These are phyloP conservation scores for Ambrosiella xylebori DNA, from an alignment of 2,329 filamentous ascomycete species.

Conservation along the genomic window DNA sequence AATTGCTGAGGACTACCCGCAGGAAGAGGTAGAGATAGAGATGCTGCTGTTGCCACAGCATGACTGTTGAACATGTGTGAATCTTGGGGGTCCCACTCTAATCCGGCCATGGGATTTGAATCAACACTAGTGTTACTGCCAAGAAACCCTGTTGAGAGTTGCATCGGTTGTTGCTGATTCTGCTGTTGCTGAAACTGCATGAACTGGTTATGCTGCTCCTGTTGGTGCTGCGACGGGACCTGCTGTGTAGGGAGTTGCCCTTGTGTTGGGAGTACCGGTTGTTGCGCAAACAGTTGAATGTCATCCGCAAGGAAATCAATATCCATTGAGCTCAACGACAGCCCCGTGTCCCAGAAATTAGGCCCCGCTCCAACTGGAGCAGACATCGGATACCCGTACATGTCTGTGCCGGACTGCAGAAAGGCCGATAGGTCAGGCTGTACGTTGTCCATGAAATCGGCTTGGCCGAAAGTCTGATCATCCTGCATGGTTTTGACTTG, in stretches of 20 bases:
- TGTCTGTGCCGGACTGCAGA: slow-evolving; percentile 31
- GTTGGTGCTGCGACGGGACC: slow-evolving; percentile 12
- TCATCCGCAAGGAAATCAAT: slow-evolving; percentile 35
- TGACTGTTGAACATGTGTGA: slow-evolving; percentile 12
- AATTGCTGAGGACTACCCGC: slow-evolving; percentile 11
- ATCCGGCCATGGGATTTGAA: background rate
- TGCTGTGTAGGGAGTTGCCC: slow-evolving; percentile 16
- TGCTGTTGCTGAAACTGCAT: slow-evolving; percentile 12
- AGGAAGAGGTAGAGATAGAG: slow-evolving; percentile 8
- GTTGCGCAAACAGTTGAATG: slow-evolving; percentile 25
- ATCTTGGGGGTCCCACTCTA: slow-evolving; percentile 6
- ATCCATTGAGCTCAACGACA: slow-evolving; percentile 30
- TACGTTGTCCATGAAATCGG: slow-evolving; percentile 32
- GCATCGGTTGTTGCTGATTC: slow-evolving; percentile 7
- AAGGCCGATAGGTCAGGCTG: slow-evolving; percentile 31
- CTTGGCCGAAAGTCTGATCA: slow-evolving; percentile 36
- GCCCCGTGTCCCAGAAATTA: slow-evolving; percentile 41
- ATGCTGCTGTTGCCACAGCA: slow-evolving; percentile 3
- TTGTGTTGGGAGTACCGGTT: slow-evolving; percentile 17
- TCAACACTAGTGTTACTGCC: background rate
- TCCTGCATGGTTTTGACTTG: slow-evolving; percentile 34
- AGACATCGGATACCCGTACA: slow-evolving; percentile 45
- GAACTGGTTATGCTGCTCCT: slow-evolving; percentile 16
- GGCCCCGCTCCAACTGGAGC: slow-evolving; percentile 32
- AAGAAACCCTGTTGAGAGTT: slow-evolving; percentile 4